Conservation (phyloP, 148 eudicot species). For the Oxyria digyna region DNA sequence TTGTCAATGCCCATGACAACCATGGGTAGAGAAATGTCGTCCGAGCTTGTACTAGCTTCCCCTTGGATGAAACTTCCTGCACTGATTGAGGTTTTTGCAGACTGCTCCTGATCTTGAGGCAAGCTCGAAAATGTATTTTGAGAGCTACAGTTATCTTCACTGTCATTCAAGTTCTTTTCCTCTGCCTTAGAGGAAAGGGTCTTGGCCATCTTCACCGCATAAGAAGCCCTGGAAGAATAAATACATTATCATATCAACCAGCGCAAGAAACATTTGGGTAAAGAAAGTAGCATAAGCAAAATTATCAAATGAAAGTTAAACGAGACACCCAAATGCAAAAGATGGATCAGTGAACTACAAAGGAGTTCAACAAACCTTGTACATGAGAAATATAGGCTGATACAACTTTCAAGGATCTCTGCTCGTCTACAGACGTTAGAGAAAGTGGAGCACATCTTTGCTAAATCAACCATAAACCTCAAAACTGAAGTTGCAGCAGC, state of each 20-base stretch:
- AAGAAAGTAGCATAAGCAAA: background rate
- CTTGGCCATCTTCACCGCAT: constrained; percentile 78
- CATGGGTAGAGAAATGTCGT: constrained; percentile 37
- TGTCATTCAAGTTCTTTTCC: constrained; percentile 57
- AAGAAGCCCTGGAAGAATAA: constrained; percentile 59
- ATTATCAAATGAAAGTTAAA: background rate
- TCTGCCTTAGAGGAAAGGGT: constrained; percentile 60
- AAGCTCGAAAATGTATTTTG: constrained; percentile 86
- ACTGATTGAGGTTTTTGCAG: constrained; percentile 70
- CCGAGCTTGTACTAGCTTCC: constrained; percentile 82
- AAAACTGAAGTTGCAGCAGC: constrained; percentile 94
- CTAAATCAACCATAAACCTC: constrained; percentile 96
- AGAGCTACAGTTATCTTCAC: constrained; percentile 76
- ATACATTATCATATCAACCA: constrained; percentile 2
- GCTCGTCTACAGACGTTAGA: constrained; percentile 79
- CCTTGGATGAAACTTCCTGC: constrained; percentile 70
- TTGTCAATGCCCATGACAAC: constrained; percentile 19
- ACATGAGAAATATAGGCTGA: constrained; percentile 91
- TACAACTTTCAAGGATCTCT: constrained; percentile 86
- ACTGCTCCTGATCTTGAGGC: constrained; percentile 76
- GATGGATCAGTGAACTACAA: background rate
- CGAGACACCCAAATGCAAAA: background rate
- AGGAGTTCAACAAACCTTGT: constrained; percentile 48
- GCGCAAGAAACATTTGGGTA: background rate
- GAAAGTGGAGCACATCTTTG: constrained; percentile 83